phyloP scores from a whole-genome alignment of 768 basidiomycete genomes.

The Suillus discolor region DNA sequence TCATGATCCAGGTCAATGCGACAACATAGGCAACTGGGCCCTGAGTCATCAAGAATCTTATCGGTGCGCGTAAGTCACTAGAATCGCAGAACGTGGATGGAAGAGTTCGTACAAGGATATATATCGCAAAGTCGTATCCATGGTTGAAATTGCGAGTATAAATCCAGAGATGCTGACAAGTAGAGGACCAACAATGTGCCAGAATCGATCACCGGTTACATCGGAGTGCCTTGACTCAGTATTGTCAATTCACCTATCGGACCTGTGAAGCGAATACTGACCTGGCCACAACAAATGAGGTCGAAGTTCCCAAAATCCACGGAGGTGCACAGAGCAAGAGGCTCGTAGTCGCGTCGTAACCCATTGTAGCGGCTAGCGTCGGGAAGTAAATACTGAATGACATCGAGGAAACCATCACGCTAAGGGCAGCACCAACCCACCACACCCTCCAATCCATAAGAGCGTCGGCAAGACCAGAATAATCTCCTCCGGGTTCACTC shows the following conservation, averaged over 20 bases:
- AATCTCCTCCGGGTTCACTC: slow-evolving; percentile 35
- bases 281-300: slow-evolving; percentile 57
- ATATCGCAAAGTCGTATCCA: slow-evolving; percentile 63
- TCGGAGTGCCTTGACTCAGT: slow-evolving; percentile 63
- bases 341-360: slow-evolving; percentile 60
- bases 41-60: slow-evolving; percentile 75
- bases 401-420: slow-evolving; percentile 55
- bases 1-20: slow-evolving; percentile 55
- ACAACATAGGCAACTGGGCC: slow-evolving; percentile 70
- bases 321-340: slow-evolving; percentile 79
- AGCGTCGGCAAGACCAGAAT: slow-evolving; percentile 56
- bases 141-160: slow-evolving; percentile 60
- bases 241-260: slow-evolving; percentile 9
- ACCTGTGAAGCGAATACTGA: slow-evolving; percentile 19
- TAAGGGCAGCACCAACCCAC: slow-evolving; percentile 69
- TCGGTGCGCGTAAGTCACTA: background rate
- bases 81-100: background rate
- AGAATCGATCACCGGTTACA: slow-evolving; percentile 66
- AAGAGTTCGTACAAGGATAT: slow-evolving; percentile 51
- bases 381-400: slow-evolving; percentile 83
- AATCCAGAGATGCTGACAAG: slow-evolving; percentile 66
- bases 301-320: slow-evolving; percentile 60
- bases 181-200: slow-evolving; percentile 61
- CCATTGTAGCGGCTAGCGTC: slow-evolving; percentile 74
- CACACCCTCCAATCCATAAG: slow-evolving; percentile 79